phyloP scores from a whole-genome alignment of 2,329 filamentous ascomycete genomes.

The Aspergillus fischeri region DNA sequence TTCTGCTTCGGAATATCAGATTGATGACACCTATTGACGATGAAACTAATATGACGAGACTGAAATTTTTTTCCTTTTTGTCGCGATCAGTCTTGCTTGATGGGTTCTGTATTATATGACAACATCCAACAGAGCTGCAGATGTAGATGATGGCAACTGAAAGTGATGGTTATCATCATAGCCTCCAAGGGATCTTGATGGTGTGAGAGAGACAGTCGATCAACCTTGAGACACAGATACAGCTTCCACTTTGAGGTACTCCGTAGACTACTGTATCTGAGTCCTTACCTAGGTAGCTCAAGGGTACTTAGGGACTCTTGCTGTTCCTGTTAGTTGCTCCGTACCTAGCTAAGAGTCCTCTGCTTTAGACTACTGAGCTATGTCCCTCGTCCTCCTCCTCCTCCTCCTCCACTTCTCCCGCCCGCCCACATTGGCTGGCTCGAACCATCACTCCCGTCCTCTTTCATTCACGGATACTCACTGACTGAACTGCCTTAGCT shows the following conservation, averaged over 20 bases:
- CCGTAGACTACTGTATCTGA: too few species aligned
- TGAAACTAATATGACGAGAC: background rate
- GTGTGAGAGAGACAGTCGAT: too few species aligned
- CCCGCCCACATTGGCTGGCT: slow-evolving; percentile 23
- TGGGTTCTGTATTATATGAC: background rate
- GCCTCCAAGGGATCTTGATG: background rate
- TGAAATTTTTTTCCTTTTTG: background rate
- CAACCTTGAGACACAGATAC: background rate
- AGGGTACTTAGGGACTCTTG: background rate
- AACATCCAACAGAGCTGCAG: background rate
- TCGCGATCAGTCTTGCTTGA: background rate
- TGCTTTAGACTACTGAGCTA: background rate
- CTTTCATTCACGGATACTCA: slow-evolving; percentile 3
- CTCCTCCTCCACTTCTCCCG: slow-evolving; percentile 25
- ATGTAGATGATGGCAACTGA: background rate
- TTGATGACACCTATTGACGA: background rate
- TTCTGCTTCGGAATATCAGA: background rate
- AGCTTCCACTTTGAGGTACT: background rate
- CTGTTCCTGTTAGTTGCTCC: background rate
- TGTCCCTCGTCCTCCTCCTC: slow-evolving; percentile 4
- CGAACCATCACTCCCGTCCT: slow-evolving; percentile 5
- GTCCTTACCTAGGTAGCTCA: background rate
- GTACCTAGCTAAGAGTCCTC: background rate
- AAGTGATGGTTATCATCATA: background rate
- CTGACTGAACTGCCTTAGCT: background rate